A percentile compares a stretch with the other conserved stretches of the same genome.
phyloP scores from a whole-genome alignment of 2,329 filamentous ascomycete species.

The Monilinia aucupariae region DNA sequence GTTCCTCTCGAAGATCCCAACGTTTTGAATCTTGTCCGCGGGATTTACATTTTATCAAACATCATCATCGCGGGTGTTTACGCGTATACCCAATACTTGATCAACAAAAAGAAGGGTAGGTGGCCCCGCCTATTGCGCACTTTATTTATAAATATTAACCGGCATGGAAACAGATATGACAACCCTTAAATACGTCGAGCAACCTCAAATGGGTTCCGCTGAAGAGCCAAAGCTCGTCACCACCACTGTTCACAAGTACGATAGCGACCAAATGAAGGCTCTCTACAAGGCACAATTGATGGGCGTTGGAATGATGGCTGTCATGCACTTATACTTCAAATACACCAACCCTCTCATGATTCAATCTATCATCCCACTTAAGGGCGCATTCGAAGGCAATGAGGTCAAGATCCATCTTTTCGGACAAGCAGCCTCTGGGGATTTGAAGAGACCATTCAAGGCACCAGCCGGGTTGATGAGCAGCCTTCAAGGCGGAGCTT shows the following conservation, averaged over 20 bases:
- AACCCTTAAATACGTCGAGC: constrained; percentile 98
- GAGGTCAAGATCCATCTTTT: constrained; percentile 92
- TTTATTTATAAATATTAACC: background rate
- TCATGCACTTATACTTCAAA: constrained; percentile 99
- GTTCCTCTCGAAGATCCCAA: constrained; percentile 88
- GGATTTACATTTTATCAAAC: constrained; percentile 60
- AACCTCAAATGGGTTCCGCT: constrained; percentile 82
- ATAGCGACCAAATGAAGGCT: constrained; percentile 75
- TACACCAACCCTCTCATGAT: constrained; percentile 99
- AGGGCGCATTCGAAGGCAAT: constrained; percentile 92
- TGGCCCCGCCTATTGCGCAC: constrained; percentile 13
- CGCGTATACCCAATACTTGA: constrained; percentile 74
- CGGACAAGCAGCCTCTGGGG: constrained; percentile 78
- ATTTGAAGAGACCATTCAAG: constrained; percentile 97
- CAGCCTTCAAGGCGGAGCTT: constrained; percentile 61
- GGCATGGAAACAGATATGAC: constrained; percentile 69
- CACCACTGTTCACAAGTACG: constrained; percentile 94
- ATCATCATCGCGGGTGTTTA: constrained; percentile 80
- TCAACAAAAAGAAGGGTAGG: constrained; percentile 96
- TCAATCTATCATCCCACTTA: constrained; percentile 97
- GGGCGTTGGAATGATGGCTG: constrained; percentile 95
- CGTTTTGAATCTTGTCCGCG: constrained; percentile 59
- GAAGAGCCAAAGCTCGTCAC: constrained; percentile 96
- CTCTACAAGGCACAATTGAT: constrained; percentile 89
- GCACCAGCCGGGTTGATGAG: constrained; percentile 74